Base-by-base conservation (phyloP, 176 grass and related monocot genomes). In the Echinochloa phyllopogon region DNA sequence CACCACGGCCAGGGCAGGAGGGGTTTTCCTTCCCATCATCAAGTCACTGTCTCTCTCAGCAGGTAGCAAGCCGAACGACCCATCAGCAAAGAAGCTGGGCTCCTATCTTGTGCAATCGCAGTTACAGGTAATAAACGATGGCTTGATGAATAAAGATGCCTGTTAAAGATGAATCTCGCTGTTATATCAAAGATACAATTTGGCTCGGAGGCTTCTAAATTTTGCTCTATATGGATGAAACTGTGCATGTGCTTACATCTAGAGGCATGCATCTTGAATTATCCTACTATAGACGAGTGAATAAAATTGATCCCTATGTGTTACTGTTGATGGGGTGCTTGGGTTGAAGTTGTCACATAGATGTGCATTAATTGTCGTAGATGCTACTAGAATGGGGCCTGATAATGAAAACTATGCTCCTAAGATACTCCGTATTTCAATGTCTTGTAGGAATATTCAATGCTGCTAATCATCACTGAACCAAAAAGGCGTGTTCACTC, bases 1-100 rank as follows among this genome's bases (percentile, higher is more conserved):
- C 84, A 98, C 95, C 69, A 98, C 95, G 18, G 95, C 95, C 1
- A 94, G 92, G 77, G 95, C 95, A 14, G 95, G 95, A 61, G 95
- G 95, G 12, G 90, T 98, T 62, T 98, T 98, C 87, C 69, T 98
- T 42, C 95, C 95, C 21, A 98, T 98, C 45, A 76, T 98, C 57
- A 94, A 94, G 72, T 94, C 95, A 18, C 82, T 98, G 10, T 94
- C 95, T 6, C 88, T 98, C 20, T 94, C 95, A 3, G 87, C 92
- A 0, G 92, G 95, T 49, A 98, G 95, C 78, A 87, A 91, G 72
- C 95, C 92, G 1, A 65, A 94, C 27, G 92, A 97, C 60, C 84
- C 74, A 17, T 97, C 95, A 24, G 81, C 92, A 1, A 89, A 82
- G 75, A 94, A 91, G 78, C 90, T 98, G 2, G 92, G 95, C 1